phyloP scores from a whole-genome alignment of 352 stramenopile genomes.

The Globisporangium echinulatum region DNA sequence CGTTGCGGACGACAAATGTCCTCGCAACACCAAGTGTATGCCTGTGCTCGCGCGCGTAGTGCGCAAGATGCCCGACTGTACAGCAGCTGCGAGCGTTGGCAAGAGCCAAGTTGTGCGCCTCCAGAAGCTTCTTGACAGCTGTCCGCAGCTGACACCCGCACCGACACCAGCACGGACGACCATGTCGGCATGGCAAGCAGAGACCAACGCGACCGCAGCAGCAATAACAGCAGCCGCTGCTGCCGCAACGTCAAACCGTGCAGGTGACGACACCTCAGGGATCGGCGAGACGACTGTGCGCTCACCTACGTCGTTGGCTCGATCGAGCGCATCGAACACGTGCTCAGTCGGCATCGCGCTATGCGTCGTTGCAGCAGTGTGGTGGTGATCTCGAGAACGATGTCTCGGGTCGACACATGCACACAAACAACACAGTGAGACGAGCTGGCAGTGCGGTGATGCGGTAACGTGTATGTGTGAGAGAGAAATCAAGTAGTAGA shows the following conservation, averaged over 20 bases:
- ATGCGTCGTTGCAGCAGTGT: background rate
- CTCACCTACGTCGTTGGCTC: background rate
- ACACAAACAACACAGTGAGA: too few relatives aligned
- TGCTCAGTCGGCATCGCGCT: background rate
- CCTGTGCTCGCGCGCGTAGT: background rate
- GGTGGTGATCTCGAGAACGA: background rate
- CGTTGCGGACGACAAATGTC: conserved; percentile 9
- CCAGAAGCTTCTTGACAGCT: background rate
- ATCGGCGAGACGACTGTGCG: background rate
- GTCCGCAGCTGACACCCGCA: background rate
- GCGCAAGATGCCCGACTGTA: conserved; percentile 11
- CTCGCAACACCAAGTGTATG: background rate
- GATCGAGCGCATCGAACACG: background rate
- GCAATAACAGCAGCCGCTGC: background rate
- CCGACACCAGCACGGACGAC: background rate
- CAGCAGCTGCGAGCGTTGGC: background rate
- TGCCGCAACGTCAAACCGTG: background rate
- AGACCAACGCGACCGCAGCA: background rate
- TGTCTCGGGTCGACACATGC: too few relatives aligned
- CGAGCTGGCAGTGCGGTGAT: too few relatives aligned
- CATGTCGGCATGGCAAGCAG: background rate
- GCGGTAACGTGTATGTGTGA: too few relatives aligned
- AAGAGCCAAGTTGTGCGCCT: conserved; percentile 1
- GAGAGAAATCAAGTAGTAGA: too few relatives aligned
- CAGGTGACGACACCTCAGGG: background rate